A percentile compares a stretch with the other conserved stretches of the same genome.
Evolutionary conservation across 108 stramenopile species (phyloP).

Genomic region (Aureococcus anophagefferens): DNA sequence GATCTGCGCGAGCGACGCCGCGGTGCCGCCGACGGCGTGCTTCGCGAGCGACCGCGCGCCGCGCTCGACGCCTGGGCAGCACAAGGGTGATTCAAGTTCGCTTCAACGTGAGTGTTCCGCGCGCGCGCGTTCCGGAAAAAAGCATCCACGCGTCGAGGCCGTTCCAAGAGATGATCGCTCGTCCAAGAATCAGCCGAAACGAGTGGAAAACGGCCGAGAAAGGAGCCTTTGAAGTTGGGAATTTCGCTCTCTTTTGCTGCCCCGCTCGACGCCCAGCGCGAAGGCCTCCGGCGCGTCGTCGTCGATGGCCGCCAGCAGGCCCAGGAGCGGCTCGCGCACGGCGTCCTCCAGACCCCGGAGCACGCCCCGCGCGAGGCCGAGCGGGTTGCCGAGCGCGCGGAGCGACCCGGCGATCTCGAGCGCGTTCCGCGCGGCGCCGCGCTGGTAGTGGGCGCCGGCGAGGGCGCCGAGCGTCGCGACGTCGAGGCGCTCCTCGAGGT

Average conservation of each 20-base stretch:
- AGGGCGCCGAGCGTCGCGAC: constrained; percentile 3
- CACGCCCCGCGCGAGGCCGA: background rate
- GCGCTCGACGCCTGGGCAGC: too few species aligned
- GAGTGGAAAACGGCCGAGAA: too few species aligned
- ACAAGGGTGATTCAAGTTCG: too few species aligned
- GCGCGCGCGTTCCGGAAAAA: too few species aligned
- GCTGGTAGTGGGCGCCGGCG: background rate
- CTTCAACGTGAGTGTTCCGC: too few species aligned
- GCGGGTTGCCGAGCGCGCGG: background rate
- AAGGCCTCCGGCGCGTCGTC: constrained; percentile 17
- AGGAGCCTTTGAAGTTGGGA: too few species aligned
- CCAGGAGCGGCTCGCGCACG: background rate
- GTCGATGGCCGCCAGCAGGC: background rate
- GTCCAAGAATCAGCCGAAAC: too few species aligned
- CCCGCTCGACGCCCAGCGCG: constrained; percentile 23
- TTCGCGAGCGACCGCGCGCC: constrained; percentile 22
- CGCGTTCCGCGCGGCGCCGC: background rate
- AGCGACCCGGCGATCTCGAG: background rate
- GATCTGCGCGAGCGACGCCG: constrained; percentile 15
- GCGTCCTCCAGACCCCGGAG: background rate
- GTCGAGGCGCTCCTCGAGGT: background rate
- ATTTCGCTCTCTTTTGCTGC: too few species aligned
- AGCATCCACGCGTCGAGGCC: too few species aligned
- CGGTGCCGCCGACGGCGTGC: constrained; percentile 33
- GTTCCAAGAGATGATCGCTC: too few species aligned